A percentile compares a stretch with the other conserved stretches of the same genome.
Evolutionary conservation across 768 basidiomycete genomes (phyloP).

Genomic region (Suillus decipiens): DNA sequence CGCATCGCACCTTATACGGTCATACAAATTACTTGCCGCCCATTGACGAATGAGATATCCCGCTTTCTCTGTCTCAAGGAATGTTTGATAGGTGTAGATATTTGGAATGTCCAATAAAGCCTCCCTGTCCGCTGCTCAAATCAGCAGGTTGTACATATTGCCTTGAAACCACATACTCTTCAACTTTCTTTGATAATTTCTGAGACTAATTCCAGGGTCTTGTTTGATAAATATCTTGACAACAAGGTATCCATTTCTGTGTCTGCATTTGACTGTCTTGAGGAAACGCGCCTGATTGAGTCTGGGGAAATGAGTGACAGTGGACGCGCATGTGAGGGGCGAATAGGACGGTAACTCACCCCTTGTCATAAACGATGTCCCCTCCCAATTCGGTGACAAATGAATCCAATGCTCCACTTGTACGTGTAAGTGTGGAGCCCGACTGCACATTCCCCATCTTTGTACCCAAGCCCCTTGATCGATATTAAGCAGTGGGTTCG

Average conservation of each 20-base stretch:
- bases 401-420: slow-evolving; percentile 82
- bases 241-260: slow-evolving; percentile 80
- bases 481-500: not conserved
- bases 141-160: slow-evolving; percentile 3
- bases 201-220: slow-evolving; percentile 79
- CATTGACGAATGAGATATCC: slow-evolving; percentile 95
- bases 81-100: slow-evolving; percentile 84
- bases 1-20: slow-evolving; percentile 85
- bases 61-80: slow-evolving; percentile 94
- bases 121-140: slow-evolving; percentile 75
- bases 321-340: not conserved
- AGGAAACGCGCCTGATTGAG: slow-evolving; percentile 39
- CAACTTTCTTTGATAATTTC: slow-evolving; percentile 71
- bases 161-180: slow-evolving; percentile 54
- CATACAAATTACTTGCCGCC: slow-evolving; percentile 92
- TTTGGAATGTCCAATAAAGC: slow-evolving; percentile 82
- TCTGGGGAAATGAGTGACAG: slow-evolving; percentile 14
- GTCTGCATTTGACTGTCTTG: slow-evolving; percentile 88
- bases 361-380: slow-evolving; percentile 91
- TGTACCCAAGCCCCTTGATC: not conserved
- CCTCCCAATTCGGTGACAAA: slow-evolving; percentile 87
- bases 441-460: slow-evolving; percentile 83
- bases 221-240: slow-evolving; percentile 97
- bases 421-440: slow-evolving; percentile 67
- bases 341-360: slow-evolving; percentile 45